These are phyloP conservation scores for Rhodotorula sp. DNA, from an alignment of 1,284 basidiomycete species.

Conservation along the genomic window DNA sequence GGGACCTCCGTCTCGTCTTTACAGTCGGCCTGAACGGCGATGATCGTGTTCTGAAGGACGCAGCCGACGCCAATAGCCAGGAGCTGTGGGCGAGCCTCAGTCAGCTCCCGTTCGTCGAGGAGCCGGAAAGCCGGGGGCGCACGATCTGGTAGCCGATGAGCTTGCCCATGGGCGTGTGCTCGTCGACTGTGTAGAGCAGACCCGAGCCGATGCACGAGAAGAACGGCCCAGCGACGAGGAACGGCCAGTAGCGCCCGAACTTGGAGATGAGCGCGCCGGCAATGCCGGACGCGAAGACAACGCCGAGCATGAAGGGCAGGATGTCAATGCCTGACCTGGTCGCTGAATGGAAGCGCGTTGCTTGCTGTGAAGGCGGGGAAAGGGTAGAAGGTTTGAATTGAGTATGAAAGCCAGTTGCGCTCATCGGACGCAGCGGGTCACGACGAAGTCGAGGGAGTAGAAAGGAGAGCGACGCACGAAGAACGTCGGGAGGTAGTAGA, in stretches of 20 bases:
- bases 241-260: conserved; percentile 53
- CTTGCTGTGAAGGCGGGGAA: background rate
- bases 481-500: conserved; percentile 54
- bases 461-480: conserved; percentile 32
- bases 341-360: background rate
- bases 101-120: too few relatives aligned
- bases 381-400: background rate
- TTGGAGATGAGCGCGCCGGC: conserved; percentile 51
- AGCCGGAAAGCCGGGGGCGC: background rate
- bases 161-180: conserved; percentile 48
- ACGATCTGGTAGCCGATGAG: conserved; percentile 58
- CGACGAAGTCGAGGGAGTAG: background rate
- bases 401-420: too few relatives aligned
- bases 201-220: conserved; percentile 55
- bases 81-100: conserved; percentile 1
- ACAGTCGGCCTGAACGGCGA: conserved; percentile 56
- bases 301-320: conserved; percentile 48
- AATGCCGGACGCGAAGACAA: conserved; percentile 53
- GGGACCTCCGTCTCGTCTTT: conserved; percentile 44
- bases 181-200: conserved; percentile 55
- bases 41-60: conserved; percentile 52
- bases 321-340: conserved; percentile 56
- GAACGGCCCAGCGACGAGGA: conserved; percentile 47
- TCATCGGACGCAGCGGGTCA: too few relatives aligned
- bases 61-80: conserved; percentile 48